Evolutionary conservation across 2,329 filamentous ascomycete genomes (phyloP).

Genomic region (Botrytis galanthina): DNA sequence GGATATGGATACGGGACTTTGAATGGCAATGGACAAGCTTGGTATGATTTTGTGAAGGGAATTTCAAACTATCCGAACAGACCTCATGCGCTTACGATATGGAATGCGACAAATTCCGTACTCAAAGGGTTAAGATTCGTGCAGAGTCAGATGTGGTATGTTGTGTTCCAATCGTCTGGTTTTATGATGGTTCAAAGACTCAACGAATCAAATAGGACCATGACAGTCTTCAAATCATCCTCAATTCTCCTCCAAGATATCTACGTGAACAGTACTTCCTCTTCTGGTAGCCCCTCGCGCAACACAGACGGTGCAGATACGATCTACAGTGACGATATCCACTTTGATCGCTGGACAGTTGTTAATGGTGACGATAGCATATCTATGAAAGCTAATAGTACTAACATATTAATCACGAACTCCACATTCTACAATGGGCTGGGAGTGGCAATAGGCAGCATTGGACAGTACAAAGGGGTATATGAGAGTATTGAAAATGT

Average conservation of each 20-base stretch:
- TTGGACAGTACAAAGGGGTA: slow-evolving; percentile 49
- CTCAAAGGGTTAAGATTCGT: slow-evolving; percentile 51
- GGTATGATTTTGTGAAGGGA: slow-evolving; percentile 52
- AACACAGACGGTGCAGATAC: slow-evolving; percentile 51
- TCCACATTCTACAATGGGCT: slow-evolving; percentile 49
- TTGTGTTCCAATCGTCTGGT: background rate
- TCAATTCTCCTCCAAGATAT: slow-evolving; percentile 50
- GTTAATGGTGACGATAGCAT: slow-evolving; percentile 55
- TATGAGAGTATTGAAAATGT: slow-evolving; percentile 14
- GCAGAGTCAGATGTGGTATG: slow-evolving; percentile 57
- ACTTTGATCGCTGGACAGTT: slow-evolving; percentile 50
- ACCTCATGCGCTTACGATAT: slow-evolving; percentile 50
- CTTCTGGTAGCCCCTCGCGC: slow-evolving; percentile 38
- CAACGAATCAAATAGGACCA: slow-evolving; percentile 37
- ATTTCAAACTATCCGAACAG: slow-evolving; percentile 49
- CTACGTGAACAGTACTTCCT: slow-evolving; percentile 48
- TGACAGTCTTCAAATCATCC: slow-evolving; percentile 43
- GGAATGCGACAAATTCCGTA: slow-evolving; percentile 49
- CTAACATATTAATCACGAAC: slow-evolving; percentile 53
- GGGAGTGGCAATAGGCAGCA: slow-evolving; percentile 56
- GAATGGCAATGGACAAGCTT: slow-evolving; percentile 58
- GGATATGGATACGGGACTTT: slow-evolving; percentile 54
- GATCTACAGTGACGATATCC: slow-evolving; percentile 51
- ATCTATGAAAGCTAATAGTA: slow-evolving; percentile 54
- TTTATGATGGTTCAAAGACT: background rate